Evolutionary conservation across 2,329 filamentous ascomycete genomes (phyloP), one percentile per base, ranked within the genome.

Genomic region (Diaporthe sp.): DNA sequence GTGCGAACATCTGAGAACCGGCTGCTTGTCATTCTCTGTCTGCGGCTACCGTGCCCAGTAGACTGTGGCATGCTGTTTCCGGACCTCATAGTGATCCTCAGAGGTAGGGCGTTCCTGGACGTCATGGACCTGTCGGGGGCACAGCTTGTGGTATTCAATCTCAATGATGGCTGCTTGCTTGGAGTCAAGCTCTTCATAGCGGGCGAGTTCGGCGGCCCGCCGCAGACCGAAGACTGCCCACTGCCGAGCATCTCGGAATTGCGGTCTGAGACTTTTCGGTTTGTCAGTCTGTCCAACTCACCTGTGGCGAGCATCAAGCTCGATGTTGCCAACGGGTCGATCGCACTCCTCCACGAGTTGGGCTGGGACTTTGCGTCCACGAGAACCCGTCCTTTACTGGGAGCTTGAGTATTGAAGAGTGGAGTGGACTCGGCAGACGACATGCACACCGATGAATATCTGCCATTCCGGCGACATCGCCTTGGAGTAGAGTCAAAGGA

Each of bases 1-100:
- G 61, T 51, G 61, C 22, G 58, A 3, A 74, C 61, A 10, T 71
- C 72, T 19, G 72, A 71, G n/a, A 71, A 37, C 8, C 61, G n/a
- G 31, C 62, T 71, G 62, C 72, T 71, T 17, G 72, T 62, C n/a
- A 61, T 71, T 37, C 72, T 49, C 42, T 58, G 55, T 22, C 62
- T 55, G 55, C 58, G 28, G 12, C 31, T 44, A 25, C 42, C 39
- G 15, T 70, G 42, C 2, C 22, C 34, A 42, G 58, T 46, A 31
- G 68, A 58, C 10, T 25, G 62, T 12, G 42, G 25, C 22, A 49
- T 31, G 42, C 67, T 74, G 17, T 61, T 70, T 17, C 46, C 31
- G 6, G 13, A 46, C 13, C 17, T 44, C 8, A 22, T 74, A 8
- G 42, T n/a, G 25, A 22, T 53, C 2, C 15, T 9, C 31, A 53